Evolutionary conservation across 345 rosid genomes (phyloP).

Genomic region (Gynandropsis gynandra): DNA sequence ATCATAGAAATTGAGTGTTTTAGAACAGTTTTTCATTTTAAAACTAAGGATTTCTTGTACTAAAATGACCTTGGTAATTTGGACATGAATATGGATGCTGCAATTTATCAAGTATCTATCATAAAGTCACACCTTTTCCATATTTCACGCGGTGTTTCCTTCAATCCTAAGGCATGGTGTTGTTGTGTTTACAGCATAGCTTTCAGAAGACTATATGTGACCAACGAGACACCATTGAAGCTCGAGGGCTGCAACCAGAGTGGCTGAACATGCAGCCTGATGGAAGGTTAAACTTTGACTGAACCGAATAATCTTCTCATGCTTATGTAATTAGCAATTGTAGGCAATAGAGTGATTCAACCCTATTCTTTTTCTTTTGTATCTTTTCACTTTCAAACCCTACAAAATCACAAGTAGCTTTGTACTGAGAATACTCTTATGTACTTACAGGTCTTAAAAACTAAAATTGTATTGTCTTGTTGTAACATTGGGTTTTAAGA

Average conservation of each 20-base stretch:
- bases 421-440: too few species aligned
- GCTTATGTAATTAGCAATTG: constrained; percentile 15
- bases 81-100: neutral
- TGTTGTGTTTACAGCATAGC: constrained; percentile 36
- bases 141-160: too few species aligned
- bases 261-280: constrained; percentile 90
- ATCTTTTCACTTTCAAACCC: constrained; percentile 15
- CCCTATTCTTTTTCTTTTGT: constrained; percentile 4
- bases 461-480: too few species aligned
- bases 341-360: constrained; percentile 27
- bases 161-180: too few species aligned
- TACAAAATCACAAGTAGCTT: too few species aligned
- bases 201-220: constrained; percentile 49
- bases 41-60: too few species aligned
- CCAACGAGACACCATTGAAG: constrained; percentile 50
- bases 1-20: neutral
- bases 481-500: too few species aligned
- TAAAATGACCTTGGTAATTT: too few species aligned
- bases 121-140: too few species aligned
- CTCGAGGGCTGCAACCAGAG: constrained; percentile 47
- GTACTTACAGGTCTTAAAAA: too few species aligned
- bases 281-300: constrained; percentile 49
- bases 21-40: neutral
- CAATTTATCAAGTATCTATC: neutral
- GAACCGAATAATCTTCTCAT: constrained; percentile 29